These are phyloP conservation scores for Prototheca stagnorum DNA, from an alignment of 163 green algal species.

Conservation along the genomic window DNA sequence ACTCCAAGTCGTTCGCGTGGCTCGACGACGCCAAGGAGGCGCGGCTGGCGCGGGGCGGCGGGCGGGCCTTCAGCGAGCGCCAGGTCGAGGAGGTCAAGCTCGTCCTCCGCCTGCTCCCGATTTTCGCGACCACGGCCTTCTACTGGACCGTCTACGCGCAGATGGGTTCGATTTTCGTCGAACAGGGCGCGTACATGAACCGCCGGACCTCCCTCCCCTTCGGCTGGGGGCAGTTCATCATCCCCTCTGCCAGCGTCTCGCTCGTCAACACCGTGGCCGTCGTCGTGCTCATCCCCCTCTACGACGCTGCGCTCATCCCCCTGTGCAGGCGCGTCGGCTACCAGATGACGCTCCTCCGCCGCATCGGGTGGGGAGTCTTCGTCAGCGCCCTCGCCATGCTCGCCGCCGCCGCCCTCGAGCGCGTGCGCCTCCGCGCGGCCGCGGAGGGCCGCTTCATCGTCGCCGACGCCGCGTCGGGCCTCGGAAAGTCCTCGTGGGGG, in stretches of 20 bases:
- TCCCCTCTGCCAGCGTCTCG: conserved; percentile 22
- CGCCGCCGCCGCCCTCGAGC: conserved; percentile 44
- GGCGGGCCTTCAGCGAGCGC: conserved; percentile 32
- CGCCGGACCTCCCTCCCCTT: conserved; percentile 10
- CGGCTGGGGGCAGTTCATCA: conserved; percentile 9
- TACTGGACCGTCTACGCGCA: conserved; percentile 88
- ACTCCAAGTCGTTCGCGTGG: conserved; percentile 10
- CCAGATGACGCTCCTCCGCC: conserved; percentile 43
- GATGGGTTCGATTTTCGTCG: conserved; percentile 81
- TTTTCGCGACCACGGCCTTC: conserved; percentile 72
- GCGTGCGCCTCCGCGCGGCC: conserved; percentile 30
- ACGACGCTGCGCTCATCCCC: conserved; percentile 44
- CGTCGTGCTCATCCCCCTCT: conserved; percentile 58
- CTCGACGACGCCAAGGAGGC: conserved; percentile 8
- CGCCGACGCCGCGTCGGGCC: not conserved
- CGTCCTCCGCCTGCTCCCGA: conserved; percentile 73
- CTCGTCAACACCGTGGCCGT: conserved; percentile 78
- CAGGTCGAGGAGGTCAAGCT: conserved; percentile 88
- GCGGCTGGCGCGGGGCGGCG: conserved; percentile 2
- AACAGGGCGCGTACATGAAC: conserved; percentile 70
- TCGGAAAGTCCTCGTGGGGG: not conserved
- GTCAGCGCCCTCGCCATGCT: conserved; percentile 60
- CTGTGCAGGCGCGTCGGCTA: conserved; percentile 22
- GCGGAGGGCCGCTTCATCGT: conserved; percentile 3
- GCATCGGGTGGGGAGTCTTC: conserved; percentile 61